phyloP scores from a whole-genome alignment of 176 grass and related monocot genomes.

The Paspalum notatum region DNA sequence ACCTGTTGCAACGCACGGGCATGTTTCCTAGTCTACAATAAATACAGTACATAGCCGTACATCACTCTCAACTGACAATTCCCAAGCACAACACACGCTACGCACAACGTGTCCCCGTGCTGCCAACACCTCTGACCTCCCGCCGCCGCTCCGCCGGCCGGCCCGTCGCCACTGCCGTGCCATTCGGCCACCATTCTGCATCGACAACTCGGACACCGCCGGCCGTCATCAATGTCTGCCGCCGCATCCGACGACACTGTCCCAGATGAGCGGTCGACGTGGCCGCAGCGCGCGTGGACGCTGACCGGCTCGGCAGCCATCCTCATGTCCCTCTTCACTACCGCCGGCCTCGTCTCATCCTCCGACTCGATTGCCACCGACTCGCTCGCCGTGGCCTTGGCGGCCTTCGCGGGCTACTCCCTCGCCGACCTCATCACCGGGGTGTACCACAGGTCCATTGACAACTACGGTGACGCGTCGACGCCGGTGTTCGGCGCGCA shows the following conservation, averaged over 20 bases:
- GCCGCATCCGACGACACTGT: neutral
- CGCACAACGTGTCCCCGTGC: no score
- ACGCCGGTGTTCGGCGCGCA: slow-evolving; percentile 68
- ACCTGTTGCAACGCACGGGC: no score
- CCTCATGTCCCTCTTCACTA: neutral
- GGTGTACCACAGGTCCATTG: slow-evolving; percentile 80
- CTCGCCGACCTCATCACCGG: slow-evolving; percentile 74
- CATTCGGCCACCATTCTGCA: neutral
- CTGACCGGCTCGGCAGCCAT: slow-evolving; percentile 1
- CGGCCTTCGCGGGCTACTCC: slow-evolving; percentile 51
- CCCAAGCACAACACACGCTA: slow-evolving; percentile 47
- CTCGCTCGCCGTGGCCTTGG: slow-evolving; percentile 10
- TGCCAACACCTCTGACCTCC: neutral
- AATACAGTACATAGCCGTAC: no score
- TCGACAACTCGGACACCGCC: neutral
- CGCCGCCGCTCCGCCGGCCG: slow-evolving; percentile 16
- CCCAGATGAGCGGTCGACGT: slow-evolving; percentile 52
- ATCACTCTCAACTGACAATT: no score
- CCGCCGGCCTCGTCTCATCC: neutral
- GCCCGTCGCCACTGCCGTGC: neutral
- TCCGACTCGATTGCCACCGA: slow-evolving; percentile 40
- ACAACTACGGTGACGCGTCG: slow-evolving; percentile 74
- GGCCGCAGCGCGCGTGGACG: slow-evolving; percentile 72
- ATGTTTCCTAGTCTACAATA: no score
- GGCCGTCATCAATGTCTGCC: neutral